These are phyloP conservation scores for Suillus decipiens DNA, from an alignment of 768 basidiomycete genomes.

Conservation along the genomic window DNA sequence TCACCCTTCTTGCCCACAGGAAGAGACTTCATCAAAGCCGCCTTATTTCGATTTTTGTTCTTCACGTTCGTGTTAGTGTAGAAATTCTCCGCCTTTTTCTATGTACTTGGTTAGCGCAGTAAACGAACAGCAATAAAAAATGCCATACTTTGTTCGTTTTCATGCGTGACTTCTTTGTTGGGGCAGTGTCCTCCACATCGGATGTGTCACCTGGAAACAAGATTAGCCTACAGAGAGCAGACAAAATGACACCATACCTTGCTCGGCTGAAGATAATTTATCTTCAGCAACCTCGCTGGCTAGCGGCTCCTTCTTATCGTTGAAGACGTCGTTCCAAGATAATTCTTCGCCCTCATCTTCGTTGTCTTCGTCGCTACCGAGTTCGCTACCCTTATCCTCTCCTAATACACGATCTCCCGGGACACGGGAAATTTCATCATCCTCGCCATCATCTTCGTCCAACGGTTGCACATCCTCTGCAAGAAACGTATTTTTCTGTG, in stretches of 20 bases:
- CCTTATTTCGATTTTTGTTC: constrained; percentile 76
- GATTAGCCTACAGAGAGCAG: constrained; percentile 12
- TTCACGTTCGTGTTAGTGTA: constrained; percentile 85
- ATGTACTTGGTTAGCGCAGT: constrained; percentile 17
- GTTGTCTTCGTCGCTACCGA: constrained; percentile 42
- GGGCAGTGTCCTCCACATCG: constrained; percentile 37
- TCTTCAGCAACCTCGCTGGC: constrained; percentile 19
- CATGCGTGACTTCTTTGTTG: constrained; percentile 70
- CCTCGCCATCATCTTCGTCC: constrained; percentile 46
- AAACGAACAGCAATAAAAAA: neutral
- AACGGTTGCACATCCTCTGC: constrained; percentile 78
- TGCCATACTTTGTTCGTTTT: constrained; percentile 83
- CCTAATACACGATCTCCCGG: constrained; percentile 13
- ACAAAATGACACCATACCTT: constrained; percentile 22
- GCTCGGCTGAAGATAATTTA: constrained; percentile 14
- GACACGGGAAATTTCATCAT: constrained; percentile 24
- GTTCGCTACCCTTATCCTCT: constrained; percentile 36
- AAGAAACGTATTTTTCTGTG: constrained; percentile 86
- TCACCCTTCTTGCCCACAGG: constrained; percentile 52
- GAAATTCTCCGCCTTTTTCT: constrained; percentile 91
- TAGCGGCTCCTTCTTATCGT: constrained; percentile 45
- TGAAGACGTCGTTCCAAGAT: constrained; percentile 88
- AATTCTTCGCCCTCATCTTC: constrained; percentile 53
- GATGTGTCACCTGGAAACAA: constrained; percentile 29
- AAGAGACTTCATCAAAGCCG: constrained; percentile 58